Evolutionary conservation across 495 filamentous ascomycete genomes (phyloP), one percentile per base, ranked within the genome.

Genomic region (Cercophora samala): DNA sequence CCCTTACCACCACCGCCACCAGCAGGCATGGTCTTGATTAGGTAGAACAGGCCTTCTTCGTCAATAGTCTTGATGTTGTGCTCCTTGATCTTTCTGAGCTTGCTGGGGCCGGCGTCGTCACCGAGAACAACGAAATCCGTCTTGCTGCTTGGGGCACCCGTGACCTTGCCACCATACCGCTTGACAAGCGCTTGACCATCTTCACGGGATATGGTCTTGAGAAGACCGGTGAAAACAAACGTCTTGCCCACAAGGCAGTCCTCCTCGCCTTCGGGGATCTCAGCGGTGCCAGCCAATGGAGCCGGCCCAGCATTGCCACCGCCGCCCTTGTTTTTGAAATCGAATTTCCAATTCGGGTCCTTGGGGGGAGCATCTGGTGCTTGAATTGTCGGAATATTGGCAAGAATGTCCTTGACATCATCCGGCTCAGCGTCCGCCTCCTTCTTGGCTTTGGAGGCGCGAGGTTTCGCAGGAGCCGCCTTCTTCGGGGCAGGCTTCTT

Each of bases 211-310:
- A 97, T 80, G 0, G 84, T 88, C 51, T 91, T 85, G 32, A 97
- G 82, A 21, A 97, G 79, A 23, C 95, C 95, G 17, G 95, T 98
- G 68, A 99, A 99, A n/a, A 99, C 95, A 71, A 99, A 99, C 0
- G 88, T 88, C 66, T 98, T 80, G n/a, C 95, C 96, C 55, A 91
- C 88, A 60, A 99, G 84, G 75, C 95, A 99, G 70, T 97, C 93
- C 18, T 95, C 91, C 62, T 87, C 89, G 8, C 95, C 95, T 26
- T 84, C 83, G 13, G 95, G 95, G 62, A 95, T 78, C n/a, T 93
- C 91, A 64, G 82, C 86, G 17, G 84, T 80, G 23, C 85, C 89
- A 46, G 86, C 82, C 58, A 83, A 84, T 32, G 84, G 87, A 52
- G 90, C 86, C 5, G 89, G 84, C 60, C 75, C 85, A 65, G 80